Conservation (phyloP, 805 yeast species). For the Tetrapisispora nanseiensis region DNA sequence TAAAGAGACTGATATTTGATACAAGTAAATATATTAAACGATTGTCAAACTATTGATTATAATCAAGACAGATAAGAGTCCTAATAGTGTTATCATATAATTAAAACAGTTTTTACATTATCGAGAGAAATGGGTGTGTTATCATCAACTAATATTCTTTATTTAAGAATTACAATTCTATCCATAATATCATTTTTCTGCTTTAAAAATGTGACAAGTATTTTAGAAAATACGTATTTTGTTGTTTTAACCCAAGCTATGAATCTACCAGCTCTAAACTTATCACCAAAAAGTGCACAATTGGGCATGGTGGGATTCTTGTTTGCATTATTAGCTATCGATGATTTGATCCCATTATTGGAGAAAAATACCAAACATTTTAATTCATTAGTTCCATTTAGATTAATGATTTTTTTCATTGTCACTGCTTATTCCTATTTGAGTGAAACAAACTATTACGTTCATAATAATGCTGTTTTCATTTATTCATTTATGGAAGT, state of each 20-base stretch:
- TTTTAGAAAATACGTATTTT: constrained; percentile 38
- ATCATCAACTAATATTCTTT: constrained; percentile 40
- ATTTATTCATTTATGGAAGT: constrained; percentile 53
- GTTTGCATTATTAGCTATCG: constrained; percentile 35
- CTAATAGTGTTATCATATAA: no score
- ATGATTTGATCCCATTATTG: constrained; percentile 52
- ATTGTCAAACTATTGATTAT: no score
- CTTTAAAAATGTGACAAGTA: constrained; percentile 37
- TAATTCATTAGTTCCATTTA: constrained; percentile 49
- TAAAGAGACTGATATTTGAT: no score
- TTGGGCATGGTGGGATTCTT: constrained; percentile 42
- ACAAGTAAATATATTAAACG: no score
- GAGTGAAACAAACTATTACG: constrained; percentile 31
- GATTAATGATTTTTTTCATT: constrained; percentile 42
- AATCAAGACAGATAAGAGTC: no score
- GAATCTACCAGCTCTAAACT: constrained; percentile 34
- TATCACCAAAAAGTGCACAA: constrained; percentile 33
- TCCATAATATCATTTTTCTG: constrained; percentile 37
- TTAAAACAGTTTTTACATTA: no score
- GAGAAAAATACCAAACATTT: constrained; percentile 40
- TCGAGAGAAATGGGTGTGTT: constrained; percentile 38
- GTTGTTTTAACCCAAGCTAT: constrained; percentile 51
- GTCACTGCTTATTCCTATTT: constrained; percentile 42
- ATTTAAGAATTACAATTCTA: constrained; percentile 38
- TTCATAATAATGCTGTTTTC: constrained; percentile 58